Evolutionary conservation across 83 land plant genomes (phyloP).

Genomic region (Larix sibirica): DNA sequence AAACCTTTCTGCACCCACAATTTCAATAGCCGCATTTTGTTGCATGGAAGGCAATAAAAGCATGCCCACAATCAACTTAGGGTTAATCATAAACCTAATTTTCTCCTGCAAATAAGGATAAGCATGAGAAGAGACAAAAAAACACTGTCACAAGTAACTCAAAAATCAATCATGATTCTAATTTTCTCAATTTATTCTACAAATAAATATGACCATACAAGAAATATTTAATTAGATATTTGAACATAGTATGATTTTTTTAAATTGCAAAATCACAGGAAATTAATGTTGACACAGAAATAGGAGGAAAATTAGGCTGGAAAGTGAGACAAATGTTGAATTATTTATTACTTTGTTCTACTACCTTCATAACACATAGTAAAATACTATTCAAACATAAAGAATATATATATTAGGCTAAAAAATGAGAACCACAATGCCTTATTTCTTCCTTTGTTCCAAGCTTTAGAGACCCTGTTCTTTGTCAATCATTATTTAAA

Average conservation of each 20-base stretch:
- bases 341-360: background rate
- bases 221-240: background rate
- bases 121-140: background rate
- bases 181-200: background rate
- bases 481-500: background rate
- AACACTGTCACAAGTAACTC: background rate
- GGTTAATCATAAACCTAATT: slow-evolving; percentile 93
- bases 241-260: background rate
- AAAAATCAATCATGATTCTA: background rate
- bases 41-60: slow-evolving; percentile 86
- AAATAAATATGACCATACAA: background rate
- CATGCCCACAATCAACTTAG: slow-evolving; percentile 89
- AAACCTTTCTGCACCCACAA: slow-evolving; percentile 87
- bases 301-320: background rate
- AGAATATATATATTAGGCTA: background rate
- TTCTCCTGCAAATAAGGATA: slow-evolving; percentile 65
- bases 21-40: slow-evolving; percentile 88
- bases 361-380: background rate
- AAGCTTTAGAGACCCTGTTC: background rate
- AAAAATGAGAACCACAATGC: background rate
- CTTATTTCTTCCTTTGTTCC: background rate
- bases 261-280: background rate
- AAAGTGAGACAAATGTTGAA: background rate
- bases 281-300: background rate
- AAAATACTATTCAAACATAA: background rate